phyloP scores from a whole-genome alignment of 805 yeast genomes.

The Ogataea trehaloabstinens region DNA sequence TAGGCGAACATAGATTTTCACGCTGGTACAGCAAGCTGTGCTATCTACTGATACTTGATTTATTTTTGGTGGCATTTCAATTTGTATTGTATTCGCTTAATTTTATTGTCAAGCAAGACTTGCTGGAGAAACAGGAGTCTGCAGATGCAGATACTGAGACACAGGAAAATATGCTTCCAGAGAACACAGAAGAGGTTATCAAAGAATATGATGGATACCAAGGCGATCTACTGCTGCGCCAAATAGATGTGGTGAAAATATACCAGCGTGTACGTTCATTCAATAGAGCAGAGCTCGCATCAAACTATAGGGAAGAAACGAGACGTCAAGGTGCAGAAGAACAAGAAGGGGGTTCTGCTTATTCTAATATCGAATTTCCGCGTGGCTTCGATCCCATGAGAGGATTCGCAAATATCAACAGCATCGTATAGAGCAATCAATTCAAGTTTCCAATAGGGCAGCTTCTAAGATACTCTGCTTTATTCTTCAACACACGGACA shows the following conservation, averaged over 20 bases:
- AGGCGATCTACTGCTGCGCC: slow-evolving; percentile 38
- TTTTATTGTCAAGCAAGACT: slow-evolving; percentile 28
- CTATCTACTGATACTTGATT: slow-evolving; percentile 31
- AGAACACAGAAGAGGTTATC: slow-evolving; percentile 7
- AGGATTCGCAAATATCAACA: slow-evolving; percentile 11
- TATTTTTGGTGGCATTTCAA: slow-evolving; percentile 30
- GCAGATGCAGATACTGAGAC: slow-evolving; percentile 11
- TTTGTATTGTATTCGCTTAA: slow-evolving; percentile 30
- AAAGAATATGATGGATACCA: slow-evolving; percentile 42
- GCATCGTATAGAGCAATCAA: slow-evolving; percentile 12
- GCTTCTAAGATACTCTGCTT: slow-evolving; percentile 74
- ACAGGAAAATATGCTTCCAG: slow-evolving; percentile 6
- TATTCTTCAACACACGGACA: slow-evolving; percentile 78
- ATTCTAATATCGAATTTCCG: slow-evolving; percentile 6
- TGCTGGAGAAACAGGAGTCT: slow-evolving; percentile 23
- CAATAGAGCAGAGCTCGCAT: slow-evolving; percentile 11
- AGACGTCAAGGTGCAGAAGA: neutral
- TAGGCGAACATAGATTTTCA: slow-evolving; percentile 40
- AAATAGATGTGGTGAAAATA: slow-evolving; percentile 33
- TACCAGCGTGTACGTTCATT: slow-evolving; percentile 23
- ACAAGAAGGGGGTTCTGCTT: neutral
- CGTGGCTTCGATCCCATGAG: slow-evolving; percentile 14
- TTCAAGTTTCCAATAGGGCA: slow-evolving; percentile 63
- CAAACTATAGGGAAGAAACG: slow-evolving; percentile 4
- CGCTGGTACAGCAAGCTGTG: slow-evolving; percentile 26